Conservation (phyloP, 164 flowering plant genomes). For the Magnolia kwangsiensis region DNA sequence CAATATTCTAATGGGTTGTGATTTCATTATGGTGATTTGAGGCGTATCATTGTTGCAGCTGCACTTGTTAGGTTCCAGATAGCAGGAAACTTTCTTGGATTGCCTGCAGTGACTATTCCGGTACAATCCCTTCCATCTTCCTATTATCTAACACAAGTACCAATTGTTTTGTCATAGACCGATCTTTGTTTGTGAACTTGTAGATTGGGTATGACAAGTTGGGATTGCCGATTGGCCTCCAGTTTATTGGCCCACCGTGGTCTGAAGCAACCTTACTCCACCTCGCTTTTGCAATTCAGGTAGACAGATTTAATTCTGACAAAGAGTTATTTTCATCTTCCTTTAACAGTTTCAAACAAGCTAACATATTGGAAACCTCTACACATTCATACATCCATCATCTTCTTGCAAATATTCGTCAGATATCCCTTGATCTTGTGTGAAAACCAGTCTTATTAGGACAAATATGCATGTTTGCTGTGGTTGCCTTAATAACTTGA, state of each 20-base stretch:
- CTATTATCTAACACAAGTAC: neutral
- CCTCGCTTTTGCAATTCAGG: conserved; percentile 73
- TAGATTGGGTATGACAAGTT: conserved; percentile 85
- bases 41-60: conserved; percentile 44
- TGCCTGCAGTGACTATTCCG: conserved; percentile 87
- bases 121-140: conserved; percentile 32
- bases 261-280: conserved; percentile 71
- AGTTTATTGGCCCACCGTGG: conserved; percentile 90
- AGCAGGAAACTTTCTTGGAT: conserved; percentile 88
- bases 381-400: too few relatives aligned
- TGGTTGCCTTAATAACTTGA: too few relatives aligned
- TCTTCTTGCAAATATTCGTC: too few relatives aligned
- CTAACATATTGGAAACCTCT: neutral
- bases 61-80: conserved; percentile 78
- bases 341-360: neutral
- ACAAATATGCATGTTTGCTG: too few relatives aligned
- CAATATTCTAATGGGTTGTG: neutral
- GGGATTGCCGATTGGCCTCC: conserved; percentile 95
- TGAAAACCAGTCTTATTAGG: too few relatives aligned
- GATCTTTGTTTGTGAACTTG: neutral
- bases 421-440: too few relatives aligned
- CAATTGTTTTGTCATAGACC: neutral
- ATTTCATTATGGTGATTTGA: neutral
- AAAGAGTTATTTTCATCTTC: neutral
- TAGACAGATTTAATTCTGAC: conserved; percentile 16